phyloP scores from a whole-genome alignment of 164 flowering plant genomes.

The Protea cynaroides region DNA sequence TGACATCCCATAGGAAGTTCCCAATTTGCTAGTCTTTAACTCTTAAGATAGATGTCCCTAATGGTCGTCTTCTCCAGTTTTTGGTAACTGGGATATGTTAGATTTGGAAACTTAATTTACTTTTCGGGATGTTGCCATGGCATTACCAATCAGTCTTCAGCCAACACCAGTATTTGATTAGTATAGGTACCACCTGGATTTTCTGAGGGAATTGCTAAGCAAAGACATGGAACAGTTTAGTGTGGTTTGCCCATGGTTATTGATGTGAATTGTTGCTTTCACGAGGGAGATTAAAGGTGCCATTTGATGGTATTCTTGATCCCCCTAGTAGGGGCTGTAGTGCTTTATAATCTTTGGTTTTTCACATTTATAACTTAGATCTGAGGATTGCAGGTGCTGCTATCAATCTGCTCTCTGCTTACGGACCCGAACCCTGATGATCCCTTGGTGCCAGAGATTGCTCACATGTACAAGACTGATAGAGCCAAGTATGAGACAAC shows the following conservation, averaged over 20 bases:
- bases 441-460: conserved; percentile 24
- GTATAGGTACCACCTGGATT: neutral
- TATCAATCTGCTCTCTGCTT: conserved; percentile 20
- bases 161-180: no score
- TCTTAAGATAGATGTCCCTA: neutral
- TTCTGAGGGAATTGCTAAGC: neutral
- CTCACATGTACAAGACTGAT: conserved; percentile 26
- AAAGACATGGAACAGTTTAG: no score
- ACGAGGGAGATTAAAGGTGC: neutral
- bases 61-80: no score
- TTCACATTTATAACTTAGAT: neutral
- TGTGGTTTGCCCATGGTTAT: neutral
- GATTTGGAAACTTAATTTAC: no score
- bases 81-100: no score
- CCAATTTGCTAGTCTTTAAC: neutral
- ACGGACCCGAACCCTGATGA: conserved; percentile 25
- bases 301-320: neutral
- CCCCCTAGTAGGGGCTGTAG: neutral
- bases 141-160: no score
- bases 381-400: conserved; percentile 14
- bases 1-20: neutral
- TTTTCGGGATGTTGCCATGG: no score
- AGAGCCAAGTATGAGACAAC: conserved; percentile 20
- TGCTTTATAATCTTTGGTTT: neutral
- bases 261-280: neutral